Percentiles rank a stretch among this genome's conserved stretches.
These are phyloP conservation scores for Taxillus chinensis DNA, from an alignment of 164 flowering plant species.

Conservation along the genomic window DNA sequence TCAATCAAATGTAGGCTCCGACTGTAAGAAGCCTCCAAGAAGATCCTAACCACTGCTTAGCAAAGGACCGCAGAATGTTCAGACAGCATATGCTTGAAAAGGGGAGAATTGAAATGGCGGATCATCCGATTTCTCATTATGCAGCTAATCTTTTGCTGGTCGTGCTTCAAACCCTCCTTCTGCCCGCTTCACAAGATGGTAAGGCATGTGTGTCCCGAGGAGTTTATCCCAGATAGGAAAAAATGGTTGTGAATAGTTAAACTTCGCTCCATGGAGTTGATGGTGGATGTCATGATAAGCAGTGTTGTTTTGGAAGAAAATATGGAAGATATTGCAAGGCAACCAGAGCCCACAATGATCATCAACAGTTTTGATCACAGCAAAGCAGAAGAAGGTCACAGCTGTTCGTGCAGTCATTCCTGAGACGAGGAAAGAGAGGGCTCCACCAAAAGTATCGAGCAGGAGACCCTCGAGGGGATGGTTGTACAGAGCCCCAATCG, in stretches of 20 bases:
- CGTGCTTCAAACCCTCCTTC: constrained; percentile 74
- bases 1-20: neutral
- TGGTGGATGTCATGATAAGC: constrained; percentile 83
- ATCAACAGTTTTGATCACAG: constrained; percentile 64
- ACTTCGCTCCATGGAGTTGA: constrained; percentile 63
- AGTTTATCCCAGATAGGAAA: constrained; percentile 65
- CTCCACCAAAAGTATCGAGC: constrained; percentile 79
- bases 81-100: neutral
- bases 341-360: constrained; percentile 89
- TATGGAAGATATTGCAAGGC: constrained; percentile 70
- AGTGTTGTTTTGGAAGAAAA: constrained; percentile 60
- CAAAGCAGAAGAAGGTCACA: constrained; percentile 68
- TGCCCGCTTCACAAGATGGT: constrained; percentile 39
- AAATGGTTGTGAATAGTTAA: constrained; percentile 71
- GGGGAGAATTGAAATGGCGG: neutral
- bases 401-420: constrained; percentile 79
- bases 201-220: constrained; percentile 73
- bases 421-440: constrained; percentile 57
- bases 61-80: neutral
- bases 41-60: neutral
- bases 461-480: constrained; percentile 81
- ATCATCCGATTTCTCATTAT: neutral
- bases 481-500: constrained; percentile 77
- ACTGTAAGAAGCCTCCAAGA: neutral
- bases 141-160: constrained; percentile 29